These are phyloP conservation scores for Solanum sparsipilum DNA, from an alignment of 257 asterid species.

Conservation along the genomic window DNA sequence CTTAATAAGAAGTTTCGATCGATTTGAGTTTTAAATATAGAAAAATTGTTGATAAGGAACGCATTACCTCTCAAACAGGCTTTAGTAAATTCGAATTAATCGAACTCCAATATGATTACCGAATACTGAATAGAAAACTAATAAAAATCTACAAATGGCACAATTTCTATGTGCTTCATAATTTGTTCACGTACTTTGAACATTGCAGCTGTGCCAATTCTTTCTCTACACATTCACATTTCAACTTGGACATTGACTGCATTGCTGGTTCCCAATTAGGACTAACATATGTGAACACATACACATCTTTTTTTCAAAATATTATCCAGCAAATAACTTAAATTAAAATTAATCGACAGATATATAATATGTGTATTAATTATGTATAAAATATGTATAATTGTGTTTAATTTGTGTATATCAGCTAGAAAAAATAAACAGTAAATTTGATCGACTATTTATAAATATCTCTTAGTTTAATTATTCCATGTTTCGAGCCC, in stretches of 20 bases:
- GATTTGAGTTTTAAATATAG: no score
- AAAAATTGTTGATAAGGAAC: no score
- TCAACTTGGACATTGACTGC: background rate
- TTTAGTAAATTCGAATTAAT: no score
- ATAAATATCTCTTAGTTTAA: no score
- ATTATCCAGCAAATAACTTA: background rate
- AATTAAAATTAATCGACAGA: background rate
- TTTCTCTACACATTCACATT: background rate
- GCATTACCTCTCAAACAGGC: no score
- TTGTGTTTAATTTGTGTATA: background rate
- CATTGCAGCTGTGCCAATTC: background rate
- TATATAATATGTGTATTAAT: background rate
- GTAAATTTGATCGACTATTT: background rate
- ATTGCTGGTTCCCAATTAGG: background rate
- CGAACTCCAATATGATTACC: fast-evolving
- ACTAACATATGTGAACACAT: background rate
- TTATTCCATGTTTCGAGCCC: background rate
- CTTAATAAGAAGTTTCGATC: background rate
- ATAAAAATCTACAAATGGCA: background rate
- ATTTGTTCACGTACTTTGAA: background rate
- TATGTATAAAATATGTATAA: background rate
- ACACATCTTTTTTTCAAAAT: background rate
- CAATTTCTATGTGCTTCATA: background rate
- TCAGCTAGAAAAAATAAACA: background rate
- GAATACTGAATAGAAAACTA: no score